Conservation (phyloP, 495 filamentous ascomycete genomes). For the Copromyces sp. region DNA sequence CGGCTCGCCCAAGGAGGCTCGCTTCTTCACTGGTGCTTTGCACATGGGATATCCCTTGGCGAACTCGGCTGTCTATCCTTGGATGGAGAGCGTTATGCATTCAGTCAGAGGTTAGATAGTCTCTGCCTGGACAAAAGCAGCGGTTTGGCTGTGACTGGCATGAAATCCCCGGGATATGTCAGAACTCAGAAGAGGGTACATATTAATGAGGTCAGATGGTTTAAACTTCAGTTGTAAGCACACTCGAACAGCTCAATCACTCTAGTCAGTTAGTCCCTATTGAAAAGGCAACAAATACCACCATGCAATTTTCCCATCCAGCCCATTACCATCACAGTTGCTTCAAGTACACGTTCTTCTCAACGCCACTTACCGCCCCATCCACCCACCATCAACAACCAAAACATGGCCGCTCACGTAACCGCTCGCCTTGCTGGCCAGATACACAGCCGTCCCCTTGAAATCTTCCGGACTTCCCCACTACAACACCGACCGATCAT, state of each 20-base stretch:
- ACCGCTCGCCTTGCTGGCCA: slow-evolving; percentile 62
- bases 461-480: slow-evolving; percentile 89
- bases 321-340: neutral
- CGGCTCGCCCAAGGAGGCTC: slow-evolving; percentile 61
- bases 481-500: slow-evolving; percentile 1
- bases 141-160: neutral
- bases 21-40: slow-evolving; percentile 48
- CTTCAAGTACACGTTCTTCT: neutral
- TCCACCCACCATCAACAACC: slow-evolving; percentile 88
- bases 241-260: neutral
- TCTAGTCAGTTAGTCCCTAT: neutral
- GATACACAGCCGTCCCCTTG: slow-evolving; percentile 69
- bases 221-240: neutral
- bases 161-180: neutral
- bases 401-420: slow-evolving; percentile 78
- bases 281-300: neutral
- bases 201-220: neutral
- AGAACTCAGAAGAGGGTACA: neutral
- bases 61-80: slow-evolving; percentile 42
- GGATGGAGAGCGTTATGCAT: slow-evolving; percentile 43
- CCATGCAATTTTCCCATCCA: neutral
- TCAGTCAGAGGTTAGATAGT: slow-evolving; percentile 12
- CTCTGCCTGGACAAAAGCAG: neutral
- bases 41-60: slow-evolving; percentile 59
- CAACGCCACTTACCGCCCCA: slow-evolving; percentile 55